Percentiles rank a stretch among this genome's conserved stretches.
Conservation (phyloP, 83 land plant species). For the Thuja plicata region DNA sequence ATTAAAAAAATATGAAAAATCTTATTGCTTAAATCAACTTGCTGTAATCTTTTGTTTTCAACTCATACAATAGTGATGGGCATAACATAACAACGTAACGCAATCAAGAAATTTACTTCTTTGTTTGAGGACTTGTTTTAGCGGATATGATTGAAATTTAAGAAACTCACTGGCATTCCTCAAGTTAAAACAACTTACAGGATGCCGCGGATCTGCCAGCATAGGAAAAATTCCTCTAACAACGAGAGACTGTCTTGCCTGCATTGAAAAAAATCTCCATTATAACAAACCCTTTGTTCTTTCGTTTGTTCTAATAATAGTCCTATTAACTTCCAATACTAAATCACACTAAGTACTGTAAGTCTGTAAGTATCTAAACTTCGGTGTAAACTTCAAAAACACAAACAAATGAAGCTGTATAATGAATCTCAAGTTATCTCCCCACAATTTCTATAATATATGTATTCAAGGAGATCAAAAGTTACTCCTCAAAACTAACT, state of each 20-base stretch:
- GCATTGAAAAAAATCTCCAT: slow-evolving; percentile 16
- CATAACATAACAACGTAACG: background rate
- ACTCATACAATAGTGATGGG: background rate
- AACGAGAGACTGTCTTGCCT: slow-evolving; percentile 56
- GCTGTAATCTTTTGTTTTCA: too few species aligned
- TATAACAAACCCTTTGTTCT: background rate
- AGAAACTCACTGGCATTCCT: background rate
- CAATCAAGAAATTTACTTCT: background rate
- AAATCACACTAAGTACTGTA: too few species aligned
- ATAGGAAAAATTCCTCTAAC: slow-evolving; percentile 59
- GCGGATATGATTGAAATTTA: background rate
- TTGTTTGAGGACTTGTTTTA: background rate
- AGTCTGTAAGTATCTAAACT: background rate
- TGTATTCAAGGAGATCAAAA: background rate
- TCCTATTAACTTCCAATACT: background rate
- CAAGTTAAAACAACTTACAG: slow-evolving; percentile 26
- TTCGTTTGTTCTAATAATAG: background rate
- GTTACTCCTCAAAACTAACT: background rate
- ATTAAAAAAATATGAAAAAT: too few species aligned
- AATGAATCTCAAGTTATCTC: background rate
- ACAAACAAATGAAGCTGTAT: background rate
- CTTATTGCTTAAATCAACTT: too few species aligned
- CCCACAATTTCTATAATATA: background rate
- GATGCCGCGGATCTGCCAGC: slow-evolving; percentile 41
- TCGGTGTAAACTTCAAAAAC: background rate